phyloP scores from a whole-genome alignment of 768 basidiomycete species.

The Leccinum longicurvipes region DNA sequence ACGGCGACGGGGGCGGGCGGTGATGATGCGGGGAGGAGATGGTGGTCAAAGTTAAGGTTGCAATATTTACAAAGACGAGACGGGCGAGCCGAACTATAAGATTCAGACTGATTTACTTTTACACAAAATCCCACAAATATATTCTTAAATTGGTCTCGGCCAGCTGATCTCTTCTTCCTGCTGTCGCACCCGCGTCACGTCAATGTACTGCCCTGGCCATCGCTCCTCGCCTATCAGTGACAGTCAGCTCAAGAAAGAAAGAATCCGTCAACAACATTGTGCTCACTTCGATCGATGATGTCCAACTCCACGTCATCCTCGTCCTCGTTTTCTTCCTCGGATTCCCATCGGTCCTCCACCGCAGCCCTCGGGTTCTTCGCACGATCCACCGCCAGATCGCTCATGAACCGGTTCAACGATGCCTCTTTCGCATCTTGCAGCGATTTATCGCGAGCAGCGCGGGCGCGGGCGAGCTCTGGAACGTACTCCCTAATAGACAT shows the following conservation, averaged over 20 bases:
- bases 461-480: conserved; percentile 79
- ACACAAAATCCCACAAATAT: background rate
- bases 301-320: conserved; percentile 52
- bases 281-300: conserved; percentile 72
- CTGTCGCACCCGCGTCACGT: conserved; percentile 60
- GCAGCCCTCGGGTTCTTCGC: conserved; percentile 57
- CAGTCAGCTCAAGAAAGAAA: conserved; percentile 8
- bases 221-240: conserved; percentile 54
- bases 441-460: conserved; percentile 57
- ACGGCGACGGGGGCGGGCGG: background rate
- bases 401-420: conserved; percentile 73
- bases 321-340: conserved; percentile 49
- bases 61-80: conserved; percentile 13
- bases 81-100: conserved; percentile 16
- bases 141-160: conserved; percentile 63
- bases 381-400: conserved; percentile 75
- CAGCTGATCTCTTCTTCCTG: conserved; percentile 60
- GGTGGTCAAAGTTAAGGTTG: conserved; percentile 15
- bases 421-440: conserved; percentile 69
- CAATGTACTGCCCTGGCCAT: conserved; percentile 74
- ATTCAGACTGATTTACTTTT: conserved; percentile 3
- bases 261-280: background rate
- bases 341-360: conserved; percentile 60
- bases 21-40: conserved; percentile 7
- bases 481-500: conserved; percentile 73